Percentiles rank a stretch among this genome's conserved stretches.
phyloP scores from a whole-genome alignment of 345 rosid species.

The Orychophragmus violaceus region DNA sequence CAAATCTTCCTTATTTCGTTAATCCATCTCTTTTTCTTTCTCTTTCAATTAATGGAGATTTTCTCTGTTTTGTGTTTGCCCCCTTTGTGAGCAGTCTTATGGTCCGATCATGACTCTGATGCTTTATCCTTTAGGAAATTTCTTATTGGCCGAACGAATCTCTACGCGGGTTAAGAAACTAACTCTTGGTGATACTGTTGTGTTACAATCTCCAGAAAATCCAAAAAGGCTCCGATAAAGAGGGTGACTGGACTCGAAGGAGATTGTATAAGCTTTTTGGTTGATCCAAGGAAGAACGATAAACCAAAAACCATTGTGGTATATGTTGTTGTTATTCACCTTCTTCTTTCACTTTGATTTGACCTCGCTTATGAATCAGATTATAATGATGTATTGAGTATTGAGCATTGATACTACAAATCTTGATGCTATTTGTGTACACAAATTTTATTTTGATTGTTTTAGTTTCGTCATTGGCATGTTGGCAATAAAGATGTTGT shows the following conservation, averaged over 20 bases:
- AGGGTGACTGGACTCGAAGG: not conserved
- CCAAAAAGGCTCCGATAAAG: constrained; percentile 43
- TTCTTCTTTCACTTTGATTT: not conserved
- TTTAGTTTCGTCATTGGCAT: not conserved
- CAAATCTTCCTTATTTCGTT: no score
- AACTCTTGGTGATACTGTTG: constrained; percentile 56
- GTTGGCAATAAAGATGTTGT: not conserved
- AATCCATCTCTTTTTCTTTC: not conserved
- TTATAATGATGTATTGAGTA: no score
- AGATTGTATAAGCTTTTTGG: constrained; percentile 33
- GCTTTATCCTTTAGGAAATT: constrained; percentile 39
- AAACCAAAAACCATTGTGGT: not conserved
- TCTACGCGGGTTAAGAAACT: constrained; percentile 41
- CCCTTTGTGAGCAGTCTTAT: constrained; percentile 29
- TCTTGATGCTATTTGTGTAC: no score
- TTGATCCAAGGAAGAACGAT: no score
- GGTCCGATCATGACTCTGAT: constrained; percentile 88
- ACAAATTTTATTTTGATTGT: no score
- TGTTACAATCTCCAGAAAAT: constrained; percentile 49
- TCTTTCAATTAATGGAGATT: no score
- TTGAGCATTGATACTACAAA: not conserved
- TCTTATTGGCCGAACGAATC: constrained; percentile 50
- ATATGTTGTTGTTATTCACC: not conserved
- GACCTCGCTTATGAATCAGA: no score
- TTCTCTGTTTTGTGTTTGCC: not conserved